Conservation (phyloP, 805 yeast species). For the Teunomyces barrocoloradensis region DNA sequence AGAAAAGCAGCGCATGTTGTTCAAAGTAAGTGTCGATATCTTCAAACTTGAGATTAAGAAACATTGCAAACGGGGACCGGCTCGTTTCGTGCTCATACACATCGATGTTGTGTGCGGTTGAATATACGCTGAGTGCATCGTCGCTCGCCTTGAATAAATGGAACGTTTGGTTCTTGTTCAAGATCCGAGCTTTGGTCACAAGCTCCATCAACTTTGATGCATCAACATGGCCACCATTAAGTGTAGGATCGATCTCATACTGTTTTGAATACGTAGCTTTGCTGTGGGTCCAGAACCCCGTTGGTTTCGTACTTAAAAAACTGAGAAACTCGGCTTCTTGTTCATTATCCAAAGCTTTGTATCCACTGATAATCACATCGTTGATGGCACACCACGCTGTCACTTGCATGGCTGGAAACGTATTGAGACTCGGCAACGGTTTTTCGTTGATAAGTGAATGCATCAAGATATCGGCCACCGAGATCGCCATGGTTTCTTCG, state of each 20-base stretch:
- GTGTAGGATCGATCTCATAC: slow-evolving; percentile 22
- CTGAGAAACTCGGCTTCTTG: slow-evolving; percentile 21
- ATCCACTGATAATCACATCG: slow-evolving; percentile 51
- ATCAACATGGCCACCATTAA: slow-evolving; percentile 6
- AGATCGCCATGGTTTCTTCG: slow-evolving; percentile 7
- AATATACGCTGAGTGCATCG: slow-evolving; percentile 43
- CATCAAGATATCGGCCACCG: slow-evolving; percentile 79
- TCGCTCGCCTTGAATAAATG: slow-evolving; percentile 64
- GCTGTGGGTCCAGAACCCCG: slow-evolving; percentile 24
- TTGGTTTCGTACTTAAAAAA: slow-evolving; percentile 24
- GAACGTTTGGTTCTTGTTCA: slow-evolving; percentile 80
- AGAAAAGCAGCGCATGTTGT: slow-evolving; percentile 30
- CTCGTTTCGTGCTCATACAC: slow-evolving; percentile 53
- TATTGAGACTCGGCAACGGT: slow-evolving; percentile 52
- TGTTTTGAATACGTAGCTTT: slow-evolving; percentile 18
- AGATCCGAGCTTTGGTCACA: slow-evolving; percentile 64
- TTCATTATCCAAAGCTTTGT: slow-evolving; percentile 20
- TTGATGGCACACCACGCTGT: slow-evolving; percentile 63
- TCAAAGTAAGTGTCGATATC: slow-evolving; percentile 20
- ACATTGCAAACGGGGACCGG: slow-evolving; percentile 62
- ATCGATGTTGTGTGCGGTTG: slow-evolving; percentile 65
- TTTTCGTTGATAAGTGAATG: slow-evolving; percentile 85
- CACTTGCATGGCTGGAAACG: slow-evolving; percentile 67
- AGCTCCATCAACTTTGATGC: slow-evolving; percentile 50
- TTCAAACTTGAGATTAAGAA: slow-evolving; percentile 56